Evolutionary conservation across 176 grass and related monocot genomes (phyloP), one percentile per base, ranked within the genome.

Genomic region (Zoysia japonica): DNA sequence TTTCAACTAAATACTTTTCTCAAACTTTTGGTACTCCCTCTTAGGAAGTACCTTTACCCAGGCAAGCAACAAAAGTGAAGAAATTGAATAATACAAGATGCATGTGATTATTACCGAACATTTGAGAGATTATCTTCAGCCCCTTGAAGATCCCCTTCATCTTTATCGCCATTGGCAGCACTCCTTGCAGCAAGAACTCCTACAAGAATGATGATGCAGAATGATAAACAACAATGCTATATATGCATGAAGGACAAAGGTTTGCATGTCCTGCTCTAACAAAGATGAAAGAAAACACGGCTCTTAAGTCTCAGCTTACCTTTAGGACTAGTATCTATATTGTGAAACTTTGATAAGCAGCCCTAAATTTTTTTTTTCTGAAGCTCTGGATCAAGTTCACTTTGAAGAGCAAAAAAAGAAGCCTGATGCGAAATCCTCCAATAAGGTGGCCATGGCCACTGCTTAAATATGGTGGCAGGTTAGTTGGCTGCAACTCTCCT

Each of bases 111-210:
- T 84, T 93, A 99, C 90, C 84, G 78, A 95, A 94, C 41, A 97
- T 90, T 69, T 94, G 94, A 46, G 94, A 95, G 54, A 99, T 76
- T 78, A 93, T 75, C 88, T 87, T 95, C 63, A 98, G 71, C 53
- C 92, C 91, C 77, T 91, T 98, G 53, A 98, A 81, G 70, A 94
- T 83, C 13, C 96, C 88, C 71, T 99, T 99, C 92, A 99, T 93
- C 84, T 91, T 95, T 78, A 84, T 84, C 67, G 85, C 83, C 85
- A 90, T 85, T 47, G 49, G 12, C 8, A 36, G 59, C n/a, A 35
- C 36, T 7, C 76, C 89, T 15, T 6, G 19, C 35, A 35, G 8
- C 47, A 68, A 74, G 15, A 65, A 36, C 28, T 77, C 87, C 87
- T 89, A 65, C 48, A 65, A 76, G 28, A 70, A 76, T 73, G 60